These are phyloP conservation scores for Punica granatum DNA, from an alignment of 345 rosid genomes.

Conservation along the genomic window DNA sequence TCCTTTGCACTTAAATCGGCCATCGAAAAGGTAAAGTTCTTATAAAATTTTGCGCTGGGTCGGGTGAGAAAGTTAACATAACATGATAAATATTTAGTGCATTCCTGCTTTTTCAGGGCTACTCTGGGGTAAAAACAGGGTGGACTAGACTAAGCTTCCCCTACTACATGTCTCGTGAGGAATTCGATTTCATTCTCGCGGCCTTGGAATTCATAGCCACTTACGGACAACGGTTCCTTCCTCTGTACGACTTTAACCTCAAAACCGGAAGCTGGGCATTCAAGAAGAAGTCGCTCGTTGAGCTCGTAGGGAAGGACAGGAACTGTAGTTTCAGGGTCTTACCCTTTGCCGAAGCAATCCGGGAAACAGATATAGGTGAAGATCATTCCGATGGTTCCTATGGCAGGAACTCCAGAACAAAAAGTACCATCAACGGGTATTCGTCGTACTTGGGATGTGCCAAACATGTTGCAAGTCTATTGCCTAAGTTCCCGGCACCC, in stretches of 20 bases:
- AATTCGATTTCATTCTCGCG: conserved; percentile 41
- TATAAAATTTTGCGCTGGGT: too few species aligned
- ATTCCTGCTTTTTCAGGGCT: conserved; percentile 24
- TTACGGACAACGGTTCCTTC: conserved; percentile 50
- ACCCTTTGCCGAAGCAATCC: not conserved
- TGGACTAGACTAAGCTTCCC: conserved; percentile 73
- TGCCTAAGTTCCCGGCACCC: conserved; percentile 12
- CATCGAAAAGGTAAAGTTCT: conserved; percentile 32
- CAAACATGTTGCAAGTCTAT: conserved; percentile 10
- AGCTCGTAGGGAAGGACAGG: conserved; percentile 9
- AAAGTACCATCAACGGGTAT: not conserved
- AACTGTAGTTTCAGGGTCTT: not conserved
- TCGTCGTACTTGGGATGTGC: conserved; percentile 14
- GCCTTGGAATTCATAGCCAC: conserved; percentile 37
- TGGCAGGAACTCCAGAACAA: not conserved
- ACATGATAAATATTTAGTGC: not conserved
- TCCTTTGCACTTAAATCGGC: conserved; percentile 29
- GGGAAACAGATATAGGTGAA: not conserved
- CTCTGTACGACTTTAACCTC: conserved; percentile 31
- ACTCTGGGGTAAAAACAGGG: conserved; percentile 40
- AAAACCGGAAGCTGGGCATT: conserved; percentile 39
- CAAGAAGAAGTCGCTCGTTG: conserved; percentile 19
- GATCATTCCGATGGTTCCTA: not conserved
- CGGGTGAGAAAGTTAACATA: too few species aligned
- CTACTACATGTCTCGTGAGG: conserved; percentile 46